These are phyloP conservation scores for Nicotiana tabacum DNA, from an alignment of 257 asterid genomes.

Conservation along the genomic window DNA sequence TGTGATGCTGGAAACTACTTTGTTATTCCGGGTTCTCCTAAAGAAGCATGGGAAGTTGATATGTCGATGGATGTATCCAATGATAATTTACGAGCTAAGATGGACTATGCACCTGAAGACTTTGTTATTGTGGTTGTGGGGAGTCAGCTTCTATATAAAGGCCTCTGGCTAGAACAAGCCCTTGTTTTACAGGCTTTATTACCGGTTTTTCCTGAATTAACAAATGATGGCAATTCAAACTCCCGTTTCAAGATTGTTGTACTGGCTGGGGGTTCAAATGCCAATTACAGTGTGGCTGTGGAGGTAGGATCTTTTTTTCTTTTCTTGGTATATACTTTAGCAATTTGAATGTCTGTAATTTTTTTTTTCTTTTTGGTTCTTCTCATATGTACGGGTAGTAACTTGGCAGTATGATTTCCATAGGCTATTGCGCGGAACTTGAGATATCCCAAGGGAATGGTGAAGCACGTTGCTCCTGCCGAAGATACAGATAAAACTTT, in stretches of 20 bases:
- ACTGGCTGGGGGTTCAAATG: conserved; percentile 47
- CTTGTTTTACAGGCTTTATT: conserved; percentile 65
- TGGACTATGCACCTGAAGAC: conserved; percentile 36
- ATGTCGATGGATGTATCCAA: conserved; percentile 24
- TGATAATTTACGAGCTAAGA: conserved; percentile 26
- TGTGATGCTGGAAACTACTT: conserved; percentile 85
- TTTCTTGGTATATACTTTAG: background rate
- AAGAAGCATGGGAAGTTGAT: conserved; percentile 59
- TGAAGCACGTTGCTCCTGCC: conserved; percentile 45
- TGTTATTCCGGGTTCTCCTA: conserved; percentile 83
- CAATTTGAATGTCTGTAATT: background rate
- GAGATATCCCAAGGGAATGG: conserved; percentile 65
- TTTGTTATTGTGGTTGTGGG: conserved; percentile 72
- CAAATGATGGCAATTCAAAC: conserved; percentile 27
- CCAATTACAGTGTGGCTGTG: conserved; percentile 61
- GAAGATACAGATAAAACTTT: conserved; percentile 42
- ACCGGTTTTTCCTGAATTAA: conserved; percentile 48
- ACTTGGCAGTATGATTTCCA: conserved; percentile 7
- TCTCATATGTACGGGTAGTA: conserved; percentile 4
- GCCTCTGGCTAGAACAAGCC: conserved; percentile 92
- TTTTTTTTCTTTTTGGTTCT: background rate
- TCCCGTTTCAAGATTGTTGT: conserved; percentile 62
- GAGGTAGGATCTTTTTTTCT: conserved; percentile 44
- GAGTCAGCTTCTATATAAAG: conserved; percentile 61
- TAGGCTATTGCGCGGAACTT: conserved; percentile 68